Conservation (phyloP, 768 basidiomycete species). For the Phaeotremella skinneri region DNA sequence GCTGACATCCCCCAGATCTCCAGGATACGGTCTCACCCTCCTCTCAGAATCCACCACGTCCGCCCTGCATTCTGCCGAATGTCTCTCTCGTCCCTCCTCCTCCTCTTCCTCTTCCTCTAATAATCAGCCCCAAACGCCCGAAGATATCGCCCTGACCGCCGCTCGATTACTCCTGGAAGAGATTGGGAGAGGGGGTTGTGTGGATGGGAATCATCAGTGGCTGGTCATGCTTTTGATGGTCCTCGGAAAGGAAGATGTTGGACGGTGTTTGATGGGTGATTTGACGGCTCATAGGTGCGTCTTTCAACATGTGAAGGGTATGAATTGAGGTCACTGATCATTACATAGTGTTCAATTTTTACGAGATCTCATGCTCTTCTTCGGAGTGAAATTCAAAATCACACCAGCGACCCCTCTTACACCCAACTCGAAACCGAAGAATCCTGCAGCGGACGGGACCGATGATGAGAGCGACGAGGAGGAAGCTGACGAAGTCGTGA, state of each 20-base stretch:
- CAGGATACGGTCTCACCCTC: constrained; percentile 88
- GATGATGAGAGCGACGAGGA: constrained; percentile 28
- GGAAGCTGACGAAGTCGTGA: constrained; percentile 13
- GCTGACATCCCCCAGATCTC: constrained; percentile 63
- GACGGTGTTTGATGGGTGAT: constrained; percentile 79
- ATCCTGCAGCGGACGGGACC: not conserved
- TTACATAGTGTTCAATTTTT: constrained; percentile 79
- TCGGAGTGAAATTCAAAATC: constrained; percentile 92
- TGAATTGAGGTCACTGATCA: constrained; percentile 10
- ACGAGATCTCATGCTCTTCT: constrained; percentile 73
- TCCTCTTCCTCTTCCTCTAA: constrained; percentile 1
- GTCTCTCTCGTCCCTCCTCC: constrained; percentile 64
- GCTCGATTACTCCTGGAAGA: constrained; percentile 75
- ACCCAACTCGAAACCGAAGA: too few species aligned
- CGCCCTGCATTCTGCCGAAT: constrained; percentile 81
- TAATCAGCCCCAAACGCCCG: constrained; percentile 63
- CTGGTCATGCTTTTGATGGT: constrained; percentile 87
- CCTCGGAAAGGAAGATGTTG: constrained; percentile 95
- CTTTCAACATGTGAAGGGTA: constrained; percentile 30
- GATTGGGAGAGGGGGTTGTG: constrained; percentile 77
- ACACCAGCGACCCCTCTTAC: constrained; percentile 53
- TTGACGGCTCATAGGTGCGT: constrained; percentile 76
- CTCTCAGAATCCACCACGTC: constrained; percentile 90
- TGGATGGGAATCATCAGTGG: constrained; percentile 84
- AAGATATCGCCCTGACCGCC: constrained; percentile 84